Evolutionary conservation across 2,329 filamentous ascomycete species (phyloP).

Genomic region (Stemphylium vesicarium): DNA sequence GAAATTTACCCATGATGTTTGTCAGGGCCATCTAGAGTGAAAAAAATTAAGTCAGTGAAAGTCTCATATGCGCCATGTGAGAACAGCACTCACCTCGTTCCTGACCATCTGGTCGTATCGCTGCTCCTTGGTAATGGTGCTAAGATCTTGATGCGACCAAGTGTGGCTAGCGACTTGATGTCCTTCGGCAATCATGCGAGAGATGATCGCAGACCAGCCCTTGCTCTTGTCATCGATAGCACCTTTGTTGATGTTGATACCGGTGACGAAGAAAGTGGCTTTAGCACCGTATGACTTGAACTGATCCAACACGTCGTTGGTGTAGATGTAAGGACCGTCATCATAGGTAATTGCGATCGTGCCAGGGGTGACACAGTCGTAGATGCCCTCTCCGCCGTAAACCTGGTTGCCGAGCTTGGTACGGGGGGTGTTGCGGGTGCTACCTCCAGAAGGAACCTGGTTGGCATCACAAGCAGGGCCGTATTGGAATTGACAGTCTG

Average conservation of each 20-base stretch:
- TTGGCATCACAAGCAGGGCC: constrained; percentile 67
- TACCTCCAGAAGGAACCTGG: constrained; percentile 58
- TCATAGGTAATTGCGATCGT: constrained; percentile 72
- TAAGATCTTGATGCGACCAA: constrained; percentile 61
- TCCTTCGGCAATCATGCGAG: constrained; percentile 60
- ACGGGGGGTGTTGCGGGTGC: constrained; percentile 60
- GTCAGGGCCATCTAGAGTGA: constrained; percentile 54
- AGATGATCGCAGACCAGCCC: constrained; percentile 58
- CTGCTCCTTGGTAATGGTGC: constrained; percentile 50
- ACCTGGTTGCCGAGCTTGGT: constrained; percentile 60
- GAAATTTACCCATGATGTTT: constrained; percentile 61
- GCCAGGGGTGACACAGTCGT: constrained; percentile 58
- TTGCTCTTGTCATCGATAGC: constrained; percentile 56
- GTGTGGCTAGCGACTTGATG: constrained; percentile 68
- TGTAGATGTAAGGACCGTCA: constrained; percentile 69
- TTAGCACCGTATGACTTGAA: constrained; percentile 64
- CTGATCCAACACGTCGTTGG: constrained; percentile 65
- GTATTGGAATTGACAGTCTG: constrained; percentile 66
- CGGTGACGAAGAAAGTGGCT: constrained; percentile 72
- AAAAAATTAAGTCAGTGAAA: background rate
- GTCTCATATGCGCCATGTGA: background rate
- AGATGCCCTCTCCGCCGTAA: constrained; percentile 65
- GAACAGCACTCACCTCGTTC: constrained; percentile 47
- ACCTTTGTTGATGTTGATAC: constrained; percentile 62
- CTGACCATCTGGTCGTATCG: constrained; percentile 59